Base-by-base conservation (phyloP, 2,329 filamentous ascomycete genomes). In the Penicillium griseofulvum region DNA sequence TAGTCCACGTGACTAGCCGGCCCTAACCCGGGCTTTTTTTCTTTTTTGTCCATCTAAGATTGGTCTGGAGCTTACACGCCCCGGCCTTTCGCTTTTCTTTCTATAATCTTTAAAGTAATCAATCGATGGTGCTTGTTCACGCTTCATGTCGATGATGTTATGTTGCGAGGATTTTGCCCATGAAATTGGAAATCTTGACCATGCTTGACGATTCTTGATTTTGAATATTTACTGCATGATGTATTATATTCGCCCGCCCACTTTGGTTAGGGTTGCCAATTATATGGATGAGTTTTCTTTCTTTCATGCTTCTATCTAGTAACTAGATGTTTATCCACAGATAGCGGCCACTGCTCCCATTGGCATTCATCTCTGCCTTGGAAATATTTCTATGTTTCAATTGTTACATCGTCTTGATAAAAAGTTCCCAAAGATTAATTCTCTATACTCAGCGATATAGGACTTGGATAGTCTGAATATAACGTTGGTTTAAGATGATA, bases 11-110 rank as follows among this genome's bases (percentile, higher is more conserved):
- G 47, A 26, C 26, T 50, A 19, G 22, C 41, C 31, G 54, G 54
- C 61, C 52, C 46, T 45, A 49, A 55, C 58, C 49, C 52, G 51
- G 59, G 31, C 33, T 26, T 19, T 58, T 54, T 19, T 16, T 53
- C n/a, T n/a, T 17, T 44, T 42, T 48, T 26, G 31, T 26, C 38
- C n/a, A 29, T 54, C 17, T 39, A 44, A 24, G 33, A 52, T 39
- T 37, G 24, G 33, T 10, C 19, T 19, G 17, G 26, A 19, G 33
- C 19, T 31, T 24, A 14, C 11, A 9, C 11, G 33, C 26, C 14
- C 3, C 10, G 24, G 11, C 34, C 34, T 39, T 17, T 45, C 22
- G 12, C 8, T 22, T 36, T 49, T 34, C 28, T 10, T 55, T 45
- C 47, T 45, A 50, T 55, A 55, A 55, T 55, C 12, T 54, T 39